Percentiles rank a stretch among this genome's conserved stretches.
Conservation (phyloP, 2,329 filamentous ascomycete genomes). For the Podosphaera fusca region DNA sequence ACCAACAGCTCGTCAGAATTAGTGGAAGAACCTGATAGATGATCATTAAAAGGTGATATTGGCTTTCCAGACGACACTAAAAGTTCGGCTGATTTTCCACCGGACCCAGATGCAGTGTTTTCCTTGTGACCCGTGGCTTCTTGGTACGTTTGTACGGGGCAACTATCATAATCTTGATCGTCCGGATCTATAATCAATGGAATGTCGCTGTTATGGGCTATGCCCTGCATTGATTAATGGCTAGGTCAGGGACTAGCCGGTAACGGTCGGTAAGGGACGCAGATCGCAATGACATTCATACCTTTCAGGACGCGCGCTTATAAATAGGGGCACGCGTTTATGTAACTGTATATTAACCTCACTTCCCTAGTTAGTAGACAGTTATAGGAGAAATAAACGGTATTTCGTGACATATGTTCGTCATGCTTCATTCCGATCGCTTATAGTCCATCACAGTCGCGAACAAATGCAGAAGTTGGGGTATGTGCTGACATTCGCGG, state of each 20-base stretch:
- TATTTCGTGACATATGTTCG: neutral
- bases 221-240: too few species aligned
- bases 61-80: neutral
- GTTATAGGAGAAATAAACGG: neutral
- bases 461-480: too few species aligned
- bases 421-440: too few species aligned
- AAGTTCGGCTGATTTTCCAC: neutral
- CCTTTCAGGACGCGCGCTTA: too few species aligned
- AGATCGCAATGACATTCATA: too few species aligned
- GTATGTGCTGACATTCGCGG: too few species aligned
- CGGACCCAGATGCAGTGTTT: neutral
- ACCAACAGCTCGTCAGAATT: neutral
- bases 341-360: too few species aligned
- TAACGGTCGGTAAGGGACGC: too few species aligned
- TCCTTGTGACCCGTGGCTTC: neutral
- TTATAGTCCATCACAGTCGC: too few species aligned
- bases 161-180: neutral
- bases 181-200: neutral
- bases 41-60: neutral
- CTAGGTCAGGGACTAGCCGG: too few species aligned
- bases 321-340: too few species aligned
- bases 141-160: neutral
- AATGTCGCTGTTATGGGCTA: neutral
- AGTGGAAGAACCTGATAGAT: neutral
- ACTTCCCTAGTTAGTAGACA: too few species aligned